A percentile compares a stretch with the other conserved stretches of the same genome.
These are phyloP conservation scores for Psophocarpus tetragonolobus DNA, from an alignment of 306 rosid species.

Conservation along the genomic window DNA sequence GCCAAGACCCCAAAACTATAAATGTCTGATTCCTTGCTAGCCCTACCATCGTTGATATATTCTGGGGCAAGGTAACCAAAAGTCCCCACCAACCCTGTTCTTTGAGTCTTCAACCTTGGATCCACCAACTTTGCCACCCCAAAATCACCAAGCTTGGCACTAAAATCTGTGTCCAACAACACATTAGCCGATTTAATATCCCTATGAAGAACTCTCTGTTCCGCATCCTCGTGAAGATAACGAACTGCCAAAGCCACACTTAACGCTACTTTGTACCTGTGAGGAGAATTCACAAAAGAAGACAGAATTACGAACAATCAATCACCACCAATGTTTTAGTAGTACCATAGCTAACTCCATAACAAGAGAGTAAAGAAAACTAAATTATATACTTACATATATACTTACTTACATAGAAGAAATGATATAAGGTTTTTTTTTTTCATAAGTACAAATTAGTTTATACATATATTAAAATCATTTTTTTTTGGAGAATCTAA, in stretches of 20 bases:
- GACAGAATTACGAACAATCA: too few relatives aligned
- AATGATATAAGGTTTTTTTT: too few relatives aligned
- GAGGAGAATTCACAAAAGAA: too few relatives aligned
- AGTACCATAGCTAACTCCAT: too few relatives aligned
- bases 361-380: too few relatives aligned
- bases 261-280: conserved; percentile 32
- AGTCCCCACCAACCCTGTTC: conserved; percentile 37
- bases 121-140: conserved; percentile 54
- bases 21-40: conserved; percentile 29
- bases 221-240: conserved; percentile 55
- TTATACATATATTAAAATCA: too few relatives aligned
- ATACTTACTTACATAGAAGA: too few relatives aligned
- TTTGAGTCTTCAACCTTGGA: conserved; percentile 33
- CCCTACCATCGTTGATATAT: conserved; percentile 31
- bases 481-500: too few relatives aligned
- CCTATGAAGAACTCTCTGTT: conserved; percentile 47
- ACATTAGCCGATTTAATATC: conserved; percentile 56
- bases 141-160: conserved; percentile 49
- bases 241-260: conserved; percentile 47
- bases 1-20: conserved; percentile 49
- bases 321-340: too few relatives aligned
- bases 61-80: conserved; percentile 47
- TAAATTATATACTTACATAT: too few relatives aligned
- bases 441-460: too few relatives aligned
- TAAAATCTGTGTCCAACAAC: conserved; percentile 45